Base-by-base conservation (phyloP, 768 basidiomycete species). In the Naematelia aurantialba region DNA sequence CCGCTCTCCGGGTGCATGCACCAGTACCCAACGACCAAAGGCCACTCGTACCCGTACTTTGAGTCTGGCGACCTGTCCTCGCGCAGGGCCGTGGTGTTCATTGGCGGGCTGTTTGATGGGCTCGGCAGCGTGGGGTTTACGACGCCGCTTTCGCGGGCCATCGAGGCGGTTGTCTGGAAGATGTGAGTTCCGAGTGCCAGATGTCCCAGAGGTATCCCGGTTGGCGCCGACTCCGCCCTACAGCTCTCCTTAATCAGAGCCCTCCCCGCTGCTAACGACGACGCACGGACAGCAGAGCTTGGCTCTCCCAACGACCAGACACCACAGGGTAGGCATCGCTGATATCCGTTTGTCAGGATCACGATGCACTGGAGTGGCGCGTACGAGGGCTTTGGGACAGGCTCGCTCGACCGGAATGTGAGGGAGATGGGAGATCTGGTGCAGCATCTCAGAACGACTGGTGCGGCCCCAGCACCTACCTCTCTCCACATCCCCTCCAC, bases 51-150 rank as follows among this genome's bases (percentile, higher is more conserved):
- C 55, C 63, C 71, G 21, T 61, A 62, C 45, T 71, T 74, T 58
- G 63, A 65, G 13, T 66, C 67, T 1, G 72, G 72, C 27, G 68
- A 67, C 47, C 29, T 64, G 4, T 42, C 46, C 2, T 61, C 69
- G 11, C 34, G 45, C 12, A 63, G 52, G 56, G 66, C 66, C 5
- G 60, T 76, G 19, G 48, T 70, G 17, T 70, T 76, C 58, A 65
- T 76, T 19, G 73, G 73, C 5, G 75, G 75, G 10, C 47, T 76
- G 44, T 61, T 59, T 2, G 69, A 73, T 51, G 72, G 73, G 10
- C 42, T 76, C n/a, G 61, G 64, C 1, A 56, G 55, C 54, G 65
- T 69, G 8, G 52, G 59, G 8, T 76, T 66, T 55, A 27, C 56
- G 5, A 39, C 53, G 17, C 31, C 27, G 14, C 47, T 76, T n/a